A percentile compares a stretch with the other conserved stretches of the same genome.
Evolutionary conservation across 176 grass and related monocot genomes (phyloP).

Genomic region (Zoysia pacifica): DNA sequence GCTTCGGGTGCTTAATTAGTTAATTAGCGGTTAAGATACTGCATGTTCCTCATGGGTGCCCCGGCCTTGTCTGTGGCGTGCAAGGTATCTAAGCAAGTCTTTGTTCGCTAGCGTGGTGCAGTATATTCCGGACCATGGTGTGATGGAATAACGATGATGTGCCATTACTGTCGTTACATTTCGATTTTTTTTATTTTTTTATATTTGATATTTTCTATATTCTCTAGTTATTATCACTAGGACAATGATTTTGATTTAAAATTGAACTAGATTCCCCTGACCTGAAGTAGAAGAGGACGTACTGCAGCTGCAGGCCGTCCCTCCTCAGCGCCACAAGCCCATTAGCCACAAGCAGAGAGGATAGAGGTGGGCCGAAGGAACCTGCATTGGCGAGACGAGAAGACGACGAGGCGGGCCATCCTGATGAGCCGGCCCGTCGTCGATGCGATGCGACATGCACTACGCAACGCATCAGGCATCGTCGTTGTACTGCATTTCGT

Average conservation of each 20-base stretch:
- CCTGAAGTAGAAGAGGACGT: no score
- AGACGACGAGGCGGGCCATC: neutral
- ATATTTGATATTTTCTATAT: no score
- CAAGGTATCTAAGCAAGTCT: neutral
- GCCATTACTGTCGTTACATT: neutral
- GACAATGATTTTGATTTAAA: no score
- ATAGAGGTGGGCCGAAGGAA: no score
- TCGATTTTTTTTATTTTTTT: neutral
- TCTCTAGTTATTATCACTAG: neutral
- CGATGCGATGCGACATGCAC: neutral
- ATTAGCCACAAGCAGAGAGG: neutral
- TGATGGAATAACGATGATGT: neutral
- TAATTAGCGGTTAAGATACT: neutral
- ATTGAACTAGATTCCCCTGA: no score
- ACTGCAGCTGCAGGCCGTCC: neutral
- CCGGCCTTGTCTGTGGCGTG: neutral
- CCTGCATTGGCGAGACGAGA: neutral
- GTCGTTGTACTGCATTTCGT: neutral
- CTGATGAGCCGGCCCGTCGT: neutral
- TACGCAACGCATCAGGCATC: neutral
- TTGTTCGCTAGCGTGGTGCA: no score
- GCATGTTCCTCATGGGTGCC: neutral
- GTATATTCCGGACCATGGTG: neutral
- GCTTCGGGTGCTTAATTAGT: slow-evolving; percentile 8
- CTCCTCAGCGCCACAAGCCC: slow-evolving; percentile 8